These are phyloP conservation scores for Hypomyces rosellus DNA, from an alignment of 2,329 filamentous ascomycete genomes.

Conservation along the genomic window DNA sequence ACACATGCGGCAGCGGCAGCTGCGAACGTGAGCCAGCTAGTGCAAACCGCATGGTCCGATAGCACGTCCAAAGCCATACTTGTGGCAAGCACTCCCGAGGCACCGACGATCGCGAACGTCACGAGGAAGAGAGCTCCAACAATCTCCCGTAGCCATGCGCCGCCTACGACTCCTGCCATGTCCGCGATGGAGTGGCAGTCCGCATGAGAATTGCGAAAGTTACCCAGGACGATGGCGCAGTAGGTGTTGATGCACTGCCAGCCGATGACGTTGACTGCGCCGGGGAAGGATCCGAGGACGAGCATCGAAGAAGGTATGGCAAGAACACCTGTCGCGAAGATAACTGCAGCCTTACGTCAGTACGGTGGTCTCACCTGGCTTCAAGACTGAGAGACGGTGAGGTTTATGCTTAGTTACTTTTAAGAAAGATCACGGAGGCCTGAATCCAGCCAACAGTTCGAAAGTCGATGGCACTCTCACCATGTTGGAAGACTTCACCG, in stretches of 20 bases:
- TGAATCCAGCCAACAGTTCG: constrained; percentile 42
- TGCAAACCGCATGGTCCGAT: constrained; percentile 50
- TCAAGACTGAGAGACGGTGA: too few species aligned
- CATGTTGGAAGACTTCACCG: constrained; percentile 40
- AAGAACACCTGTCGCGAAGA: constrained; percentile 38
- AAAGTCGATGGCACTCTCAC: constrained; percentile 38
- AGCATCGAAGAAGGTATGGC: constrained; percentile 37
- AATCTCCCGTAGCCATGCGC: too few species aligned
- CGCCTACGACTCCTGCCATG: too few species aligned
- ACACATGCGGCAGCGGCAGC: constrained; percentile 42
- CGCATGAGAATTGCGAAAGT: constrained; percentile 23
- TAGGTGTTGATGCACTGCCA: constrained; percentile 37
- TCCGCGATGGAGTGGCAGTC: too few species aligned
- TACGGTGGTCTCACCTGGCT: too few species aligned
- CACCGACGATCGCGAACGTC: constrained; percentile 44
- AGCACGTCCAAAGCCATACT: constrained; percentile 54
- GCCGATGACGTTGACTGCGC: constrained; percentile 36
- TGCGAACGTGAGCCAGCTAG: constrained; percentile 49
- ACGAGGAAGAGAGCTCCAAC: too few species aligned
- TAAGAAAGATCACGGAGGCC: constrained; percentile 42
- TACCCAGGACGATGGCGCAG: constrained; percentile 33
- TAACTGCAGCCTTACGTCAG: constrained; percentile 8
- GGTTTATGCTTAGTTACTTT: constrained; percentile 24
- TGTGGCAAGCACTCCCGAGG: constrained; percentile 51
- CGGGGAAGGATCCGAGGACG: constrained; percentile 35